These are phyloP conservation scores for Beverwykella pulmonaria DNA, from an alignment of 495 filamentous ascomycete species.

Conservation along the genomic window DNA sequence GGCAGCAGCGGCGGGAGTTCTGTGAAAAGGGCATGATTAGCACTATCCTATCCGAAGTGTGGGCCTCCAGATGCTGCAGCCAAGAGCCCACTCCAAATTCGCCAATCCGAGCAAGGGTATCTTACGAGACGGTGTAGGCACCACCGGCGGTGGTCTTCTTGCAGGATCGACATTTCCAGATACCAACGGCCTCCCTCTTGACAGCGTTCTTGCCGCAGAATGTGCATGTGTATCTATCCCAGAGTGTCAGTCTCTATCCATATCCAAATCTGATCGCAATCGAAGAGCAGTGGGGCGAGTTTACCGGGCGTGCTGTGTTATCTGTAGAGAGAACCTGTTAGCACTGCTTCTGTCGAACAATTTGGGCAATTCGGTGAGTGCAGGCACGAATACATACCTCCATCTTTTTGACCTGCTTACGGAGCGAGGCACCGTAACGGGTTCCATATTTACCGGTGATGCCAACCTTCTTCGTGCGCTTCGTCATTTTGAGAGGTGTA, in stretches of 20 bases:
- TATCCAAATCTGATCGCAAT: not conserved
- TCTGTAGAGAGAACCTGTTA: slow-evolving; percentile 14
- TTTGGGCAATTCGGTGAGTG: not conserved
- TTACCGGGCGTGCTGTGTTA: slow-evolving; percentile 40
- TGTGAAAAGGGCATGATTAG: slow-evolving; percentile 45
- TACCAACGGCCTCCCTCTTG: slow-evolving; percentile 88
- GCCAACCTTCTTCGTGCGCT: slow-evolving; percentile 39
- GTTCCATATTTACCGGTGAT: slow-evolving; percentile 45
- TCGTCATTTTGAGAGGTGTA: slow-evolving; percentile 32
- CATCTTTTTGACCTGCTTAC: slow-evolving; percentile 99
- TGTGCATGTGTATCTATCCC: slow-evolving; percentile 35
- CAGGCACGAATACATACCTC: slow-evolving; percentile 53
- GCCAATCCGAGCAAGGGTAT: slow-evolving; percentile 40
- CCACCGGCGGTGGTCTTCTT: slow-evolving; percentile 90
- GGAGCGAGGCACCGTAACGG: slow-evolving; percentile 97
- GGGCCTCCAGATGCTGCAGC: not conserved
- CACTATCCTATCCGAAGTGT: not conserved
- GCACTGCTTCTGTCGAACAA: not conserved
- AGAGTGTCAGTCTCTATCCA: slow-evolving; percentile 12
- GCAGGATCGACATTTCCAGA: slow-evolving; percentile 83
- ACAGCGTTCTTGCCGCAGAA: slow-evolving; percentile 68
- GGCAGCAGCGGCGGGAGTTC: slow-evolving; percentile 92
- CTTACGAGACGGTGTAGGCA: slow-evolving; percentile 95
- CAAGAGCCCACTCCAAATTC: not conserved
- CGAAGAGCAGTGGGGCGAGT: not conserved